Conservation (phyloP, 805 yeast genomes). For the Wickerhamomyces bovis region DNA sequence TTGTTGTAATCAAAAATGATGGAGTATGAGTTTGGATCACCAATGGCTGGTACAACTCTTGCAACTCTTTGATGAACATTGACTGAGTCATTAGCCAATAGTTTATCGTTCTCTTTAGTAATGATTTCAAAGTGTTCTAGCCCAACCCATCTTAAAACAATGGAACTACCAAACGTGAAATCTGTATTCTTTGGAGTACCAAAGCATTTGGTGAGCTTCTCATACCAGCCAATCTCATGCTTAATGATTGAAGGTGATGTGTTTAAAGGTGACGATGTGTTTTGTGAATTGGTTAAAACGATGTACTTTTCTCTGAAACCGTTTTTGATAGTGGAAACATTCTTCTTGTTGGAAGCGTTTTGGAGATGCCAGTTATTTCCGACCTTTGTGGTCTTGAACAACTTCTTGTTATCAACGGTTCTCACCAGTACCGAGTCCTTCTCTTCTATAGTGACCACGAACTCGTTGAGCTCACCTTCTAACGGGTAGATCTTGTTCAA, state of each 20-base stretch:
- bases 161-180: conserved; percentile 15
- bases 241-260: conserved; percentile 17
- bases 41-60: conserved; percentile 15
- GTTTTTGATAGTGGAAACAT: conserved; percentile 15
- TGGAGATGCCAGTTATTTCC: conserved; percentile 16
- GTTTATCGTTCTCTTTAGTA: conserved; percentile 1
- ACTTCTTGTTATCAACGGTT: conserved; percentile 19
- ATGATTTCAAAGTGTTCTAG: conserved; percentile 18
- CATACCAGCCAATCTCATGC: conserved; percentile 5
- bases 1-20: conserved; percentile 16
- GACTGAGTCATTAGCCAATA: background rate
- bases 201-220: background rate
- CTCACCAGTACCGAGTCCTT: conserved; percentile 21
- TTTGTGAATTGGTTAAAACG: conserved; percentile 6
- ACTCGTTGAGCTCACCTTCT: background rate
- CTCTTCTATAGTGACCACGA: conserved; percentile 22
- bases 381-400: conserved; percentile 12
- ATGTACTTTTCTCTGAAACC: conserved; percentile 14
- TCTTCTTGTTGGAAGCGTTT: conserved; percentile 3
- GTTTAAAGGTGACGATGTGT: conserved; percentile 12
- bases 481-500: conserved; percentile 6
- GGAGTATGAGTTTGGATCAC: conserved; percentile 9
- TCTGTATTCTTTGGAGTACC: conserved; percentile 3
- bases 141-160: conserved; percentile 19
- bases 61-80: conserved; percentile 9